phyloP scores from a whole-genome alignment of 768 basidiomycete species.

The Trametes cingulata region DNA sequence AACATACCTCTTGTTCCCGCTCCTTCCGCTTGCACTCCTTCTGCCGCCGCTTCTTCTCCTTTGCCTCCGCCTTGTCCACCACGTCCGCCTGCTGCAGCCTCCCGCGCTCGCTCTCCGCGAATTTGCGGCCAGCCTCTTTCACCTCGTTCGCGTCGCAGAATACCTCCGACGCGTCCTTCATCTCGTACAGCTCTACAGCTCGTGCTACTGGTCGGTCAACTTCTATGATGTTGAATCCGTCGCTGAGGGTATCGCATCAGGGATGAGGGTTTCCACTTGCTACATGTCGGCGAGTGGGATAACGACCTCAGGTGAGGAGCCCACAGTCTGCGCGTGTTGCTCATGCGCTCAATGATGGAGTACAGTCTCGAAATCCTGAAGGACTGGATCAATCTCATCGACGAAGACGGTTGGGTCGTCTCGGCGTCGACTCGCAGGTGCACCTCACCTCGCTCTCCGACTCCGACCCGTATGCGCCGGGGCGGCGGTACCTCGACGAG shows the following conservation, averaged over 20 bases:
- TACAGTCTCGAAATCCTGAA: slow-evolving; percentile 83
- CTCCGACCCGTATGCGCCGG: slow-evolving; percentile 12
- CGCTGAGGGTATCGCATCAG: too few species aligned
- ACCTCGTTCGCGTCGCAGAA: slow-evolving; percentile 62
- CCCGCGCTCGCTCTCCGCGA: slow-evolving; percentile 70
- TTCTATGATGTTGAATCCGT: too few species aligned
- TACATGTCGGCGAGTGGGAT: slow-evolving; percentile 92
- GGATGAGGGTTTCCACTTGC: slow-evolving; percentile 97
- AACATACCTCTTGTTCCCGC: slow-evolving; percentile 46
- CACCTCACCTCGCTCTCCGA: slow-evolving; percentile 38
- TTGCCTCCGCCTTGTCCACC: too few species aligned
- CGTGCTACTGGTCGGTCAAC: too few species aligned
- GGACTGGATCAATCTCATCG: slow-evolving; percentile 88
- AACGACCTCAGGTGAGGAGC: slow-evolving; percentile 70
- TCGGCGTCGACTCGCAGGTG: slow-evolving; percentile 47
- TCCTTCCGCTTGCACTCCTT: slow-evolving; percentile 93
- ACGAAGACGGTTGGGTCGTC: slow-evolving; percentile 93
- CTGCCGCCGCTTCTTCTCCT: slow-evolving; percentile 86
- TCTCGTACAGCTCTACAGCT: slow-evolving; percentile 85
- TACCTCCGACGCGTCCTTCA: slow-evolving; percentile 69
- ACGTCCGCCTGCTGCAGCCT: slow-evolving; percentile 73
- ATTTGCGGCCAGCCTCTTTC: slow-evolving; percentile 64
- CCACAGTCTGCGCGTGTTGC: neutral
- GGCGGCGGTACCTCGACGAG: slow-evolving; percentile 52
- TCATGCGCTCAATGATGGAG: neutral